Evolutionary conservation across 1,139 yeast genomes (phyloP).

Genomic region (Yamadazyma dushanensis): DNA sequence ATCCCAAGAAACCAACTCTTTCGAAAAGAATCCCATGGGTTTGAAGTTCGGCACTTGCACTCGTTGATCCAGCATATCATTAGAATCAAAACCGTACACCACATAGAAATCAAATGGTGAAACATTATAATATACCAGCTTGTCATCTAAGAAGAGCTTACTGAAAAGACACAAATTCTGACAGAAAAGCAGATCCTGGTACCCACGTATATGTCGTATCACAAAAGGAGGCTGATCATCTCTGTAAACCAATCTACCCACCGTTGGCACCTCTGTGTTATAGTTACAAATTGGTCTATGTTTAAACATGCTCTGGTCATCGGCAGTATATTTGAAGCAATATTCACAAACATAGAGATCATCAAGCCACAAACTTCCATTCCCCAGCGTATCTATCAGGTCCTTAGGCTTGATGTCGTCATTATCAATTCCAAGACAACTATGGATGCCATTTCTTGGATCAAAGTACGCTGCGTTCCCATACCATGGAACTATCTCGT

Average conservation of each 20-base stretch:
- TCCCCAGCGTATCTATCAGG: neutral
- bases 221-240: conserved; percentile 48
- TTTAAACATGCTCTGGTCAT: conserved; percentile 29
- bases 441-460: conserved; percentile 6
- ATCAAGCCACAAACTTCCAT: conserved; percentile 50
- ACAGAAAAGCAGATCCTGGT: conserved; percentile 61
- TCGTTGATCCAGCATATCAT: conserved; percentile 18
- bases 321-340: conserved; percentile 78
- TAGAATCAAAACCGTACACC: conserved; percentile 51
- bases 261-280: conserved; percentile 31
- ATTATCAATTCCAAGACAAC: conserved; percentile 5
- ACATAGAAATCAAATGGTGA: conserved; percentile 81
- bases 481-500: conserved; percentile 77
- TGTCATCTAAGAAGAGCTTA: conserved; percentile 85
- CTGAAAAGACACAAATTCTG: conserved; percentile 85
- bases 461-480: conserved; percentile 77
- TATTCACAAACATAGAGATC: conserved; percentile 69
- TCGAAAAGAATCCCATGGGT: conserved; percentile 92
- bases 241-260: conserved; percentile 71
- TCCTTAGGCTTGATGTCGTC: neutral
- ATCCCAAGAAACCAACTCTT: conserved; percentile 82
- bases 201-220: conserved; percentile 69
- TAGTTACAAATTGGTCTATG: conserved; percentile 50
- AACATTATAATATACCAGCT: conserved; percentile 79
- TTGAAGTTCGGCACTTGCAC: conserved; percentile 20